Conservation (phyloP, 371 early-diverging fungal species). For the Mucor indicus region DNA sequence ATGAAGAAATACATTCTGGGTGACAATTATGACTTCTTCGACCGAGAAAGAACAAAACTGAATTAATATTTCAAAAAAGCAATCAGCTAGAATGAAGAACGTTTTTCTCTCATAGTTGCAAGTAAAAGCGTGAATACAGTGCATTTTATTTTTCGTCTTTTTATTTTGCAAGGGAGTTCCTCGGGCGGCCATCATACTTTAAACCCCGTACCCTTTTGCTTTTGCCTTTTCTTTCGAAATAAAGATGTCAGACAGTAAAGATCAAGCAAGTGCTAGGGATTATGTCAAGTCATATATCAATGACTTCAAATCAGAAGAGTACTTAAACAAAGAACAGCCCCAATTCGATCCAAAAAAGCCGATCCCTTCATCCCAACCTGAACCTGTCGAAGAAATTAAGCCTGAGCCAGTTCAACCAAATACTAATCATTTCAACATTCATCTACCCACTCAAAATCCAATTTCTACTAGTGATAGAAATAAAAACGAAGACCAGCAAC, state of each 20-base stretch:
- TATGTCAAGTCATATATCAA: conserved; percentile 42
- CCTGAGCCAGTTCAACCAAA: neutral
- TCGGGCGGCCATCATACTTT: no score
- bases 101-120: no score
- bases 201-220: no score
- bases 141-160: no score
- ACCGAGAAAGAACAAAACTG: no score
- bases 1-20: no score
- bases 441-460: conserved; percentile 23
- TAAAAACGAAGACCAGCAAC: neutral
- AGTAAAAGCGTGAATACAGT: no score
- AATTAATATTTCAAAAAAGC: no score
- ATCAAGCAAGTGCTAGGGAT: conserved; percentile 29
- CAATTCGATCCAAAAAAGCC: conserved; percentile 36
- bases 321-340: conserved; percentile 34
- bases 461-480: conserved; percentile 6
- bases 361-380: conserved; percentile 14
- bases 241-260: conserved; percentile 18
- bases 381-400: neutral
- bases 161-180: no score
- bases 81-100: no score
- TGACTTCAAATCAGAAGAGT: conserved; percentile 24
- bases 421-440: conserved; percentile 14
- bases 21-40: no score
- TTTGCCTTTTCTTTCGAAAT: neutral